Evolutionary conservation across 1,284 basidiomycete genomes (phyloP).

Genomic region (Sporisorium reilianum): DNA sequence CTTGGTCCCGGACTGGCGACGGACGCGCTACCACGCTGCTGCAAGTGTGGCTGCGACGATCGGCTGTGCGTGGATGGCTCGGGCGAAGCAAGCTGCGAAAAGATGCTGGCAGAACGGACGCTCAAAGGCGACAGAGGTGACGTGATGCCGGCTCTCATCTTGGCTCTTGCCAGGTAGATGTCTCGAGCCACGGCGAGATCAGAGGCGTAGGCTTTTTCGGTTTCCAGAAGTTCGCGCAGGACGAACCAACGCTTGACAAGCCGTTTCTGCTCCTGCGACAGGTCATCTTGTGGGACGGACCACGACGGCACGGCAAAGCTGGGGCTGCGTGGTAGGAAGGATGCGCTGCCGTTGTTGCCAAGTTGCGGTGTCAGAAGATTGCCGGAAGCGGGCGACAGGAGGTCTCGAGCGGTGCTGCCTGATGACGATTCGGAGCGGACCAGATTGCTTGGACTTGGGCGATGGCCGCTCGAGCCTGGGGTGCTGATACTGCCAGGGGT

Average conservation of each 20-base stretch:
- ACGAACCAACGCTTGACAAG: constrained; percentile 83
- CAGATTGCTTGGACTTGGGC: constrained; percentile 15
- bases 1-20: constrained; percentile 11
- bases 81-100: constrained; percentile 41
- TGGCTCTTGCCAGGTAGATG: constrained; percentile 74
- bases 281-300: constrained; percentile 42
- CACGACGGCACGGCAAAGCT: constrained; percentile 29
- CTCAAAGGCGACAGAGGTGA: constrained; percentile 41
- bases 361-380: constrained; percentile 25
- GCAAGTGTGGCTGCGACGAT: constrained; percentile 31
- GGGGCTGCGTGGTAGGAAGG: constrained; percentile 22
- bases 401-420: constrained; percentile 28
- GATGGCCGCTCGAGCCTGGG: constrained; percentile 3
- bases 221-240: constrained; percentile 77
- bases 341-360: constrained; percentile 7
- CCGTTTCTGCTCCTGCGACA: constrained; percentile 54
- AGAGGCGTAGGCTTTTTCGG: constrained; percentile 86
- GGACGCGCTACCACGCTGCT: constrained; percentile 25
- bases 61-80: constrained; percentile 23
- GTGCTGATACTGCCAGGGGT: constrained; percentile 11
- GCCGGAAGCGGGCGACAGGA: constrained; percentile 18
- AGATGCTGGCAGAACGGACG: constrained; percentile 34
- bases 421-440: constrained; percentile 29
- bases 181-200: constrained; percentile 87
- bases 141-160: constrained; percentile 59